Percentiles rank a stretch among this genome's conserved stretches.
These are phyloP conservation scores for Myxozyma neotropica DNA, from an alignment of 805 yeast species.

Conservation along the genomic window DNA sequence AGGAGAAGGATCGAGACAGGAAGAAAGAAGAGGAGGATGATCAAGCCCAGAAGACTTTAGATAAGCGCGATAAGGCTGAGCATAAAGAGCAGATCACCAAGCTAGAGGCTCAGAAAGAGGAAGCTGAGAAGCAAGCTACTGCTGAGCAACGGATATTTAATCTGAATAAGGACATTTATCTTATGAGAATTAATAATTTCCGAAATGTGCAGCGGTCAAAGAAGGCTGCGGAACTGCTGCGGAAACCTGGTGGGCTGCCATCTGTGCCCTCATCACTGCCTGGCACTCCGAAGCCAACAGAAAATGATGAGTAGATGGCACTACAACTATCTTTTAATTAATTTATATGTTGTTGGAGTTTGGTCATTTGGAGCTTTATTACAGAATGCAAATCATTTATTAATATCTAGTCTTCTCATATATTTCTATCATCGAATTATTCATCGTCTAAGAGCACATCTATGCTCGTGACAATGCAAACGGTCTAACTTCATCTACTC, in stretches of 20 bases:
- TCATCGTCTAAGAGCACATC: background rate
- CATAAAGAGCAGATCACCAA: constrained; percentile 28
- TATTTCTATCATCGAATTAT: too few relatives aligned
- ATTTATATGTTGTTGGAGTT: background rate
- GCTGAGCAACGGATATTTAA: constrained; percentile 46
- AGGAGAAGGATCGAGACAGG: constrained; percentile 31
- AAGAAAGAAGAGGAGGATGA: constrained; percentile 25
- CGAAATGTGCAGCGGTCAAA: constrained; percentile 39
- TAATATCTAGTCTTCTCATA: background rate
- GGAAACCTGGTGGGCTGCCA: constrained; percentile 43
- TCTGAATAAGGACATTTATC: constrained; percentile 49
- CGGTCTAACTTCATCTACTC: constrained; percentile 66
- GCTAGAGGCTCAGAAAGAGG: constrained; percentile 25
- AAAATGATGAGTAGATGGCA: background rate
- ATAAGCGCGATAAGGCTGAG: constrained; percentile 35
- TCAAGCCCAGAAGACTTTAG: constrained; percentile 28
- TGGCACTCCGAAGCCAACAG: constrained; percentile 23
- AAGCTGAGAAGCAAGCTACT: constrained; percentile 19
- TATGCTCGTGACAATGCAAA: constrained; percentile 15
- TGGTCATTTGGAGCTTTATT: background rate
- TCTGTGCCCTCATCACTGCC: constrained; percentile 39
- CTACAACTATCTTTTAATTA: background rate
- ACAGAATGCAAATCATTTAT: background rate
- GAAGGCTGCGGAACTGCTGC: constrained; percentile 40
- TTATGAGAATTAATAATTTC: constrained; percentile 44